A percentile compares a stretch with the other conserved stretches of the same genome.
Evolutionary conservation across 805 yeast species (phyloP).

Genomic region (Schwanniomyces sp.): DNA sequence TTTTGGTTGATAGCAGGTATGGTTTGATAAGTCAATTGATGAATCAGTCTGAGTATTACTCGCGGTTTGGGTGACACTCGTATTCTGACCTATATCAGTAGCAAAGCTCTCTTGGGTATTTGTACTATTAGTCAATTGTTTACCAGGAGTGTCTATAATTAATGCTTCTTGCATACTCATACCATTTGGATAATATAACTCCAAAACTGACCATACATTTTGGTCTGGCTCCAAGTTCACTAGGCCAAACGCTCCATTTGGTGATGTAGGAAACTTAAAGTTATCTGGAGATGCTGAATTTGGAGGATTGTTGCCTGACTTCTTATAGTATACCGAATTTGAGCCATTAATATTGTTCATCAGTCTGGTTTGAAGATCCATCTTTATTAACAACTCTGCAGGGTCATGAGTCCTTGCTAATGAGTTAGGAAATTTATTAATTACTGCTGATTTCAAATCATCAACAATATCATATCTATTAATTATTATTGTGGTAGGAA

Average conservation of each 20-base stretch:
- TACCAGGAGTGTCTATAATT: constrained; percentile 49
- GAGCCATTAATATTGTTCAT: constrained; percentile 4
- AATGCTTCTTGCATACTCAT: constrained; percentile 68
- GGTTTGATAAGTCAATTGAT: background rate
- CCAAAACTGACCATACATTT: constrained; percentile 56
- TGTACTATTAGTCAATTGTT: background rate
- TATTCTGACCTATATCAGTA: no score
- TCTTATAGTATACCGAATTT: constrained; percentile 10
- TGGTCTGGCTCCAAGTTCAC: constrained; percentile 57
- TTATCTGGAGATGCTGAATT: constrained; percentile 14
- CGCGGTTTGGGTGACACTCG: background rate
- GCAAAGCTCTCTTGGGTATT: background rate
- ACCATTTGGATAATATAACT: constrained; percentile 62
- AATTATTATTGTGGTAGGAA: constrained; percentile 71
- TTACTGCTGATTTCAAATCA: constrained; percentile 69
- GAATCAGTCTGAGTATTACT: background rate
- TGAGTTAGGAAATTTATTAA: constrained; percentile 66
- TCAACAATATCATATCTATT: constrained; percentile 69
- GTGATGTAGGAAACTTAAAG: constrained; percentile 8
- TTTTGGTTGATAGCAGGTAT: constrained; percentile 31
- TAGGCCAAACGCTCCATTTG: constrained; percentile 1
- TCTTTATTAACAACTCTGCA: constrained; percentile 55
- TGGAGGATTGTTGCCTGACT: constrained; percentile 9
- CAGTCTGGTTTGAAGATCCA: constrained; percentile 17
- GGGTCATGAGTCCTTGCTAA: constrained; percentile 64